Base-by-base conservation (phyloP, 306 rosid species). In the Geum urbanum region DNA sequence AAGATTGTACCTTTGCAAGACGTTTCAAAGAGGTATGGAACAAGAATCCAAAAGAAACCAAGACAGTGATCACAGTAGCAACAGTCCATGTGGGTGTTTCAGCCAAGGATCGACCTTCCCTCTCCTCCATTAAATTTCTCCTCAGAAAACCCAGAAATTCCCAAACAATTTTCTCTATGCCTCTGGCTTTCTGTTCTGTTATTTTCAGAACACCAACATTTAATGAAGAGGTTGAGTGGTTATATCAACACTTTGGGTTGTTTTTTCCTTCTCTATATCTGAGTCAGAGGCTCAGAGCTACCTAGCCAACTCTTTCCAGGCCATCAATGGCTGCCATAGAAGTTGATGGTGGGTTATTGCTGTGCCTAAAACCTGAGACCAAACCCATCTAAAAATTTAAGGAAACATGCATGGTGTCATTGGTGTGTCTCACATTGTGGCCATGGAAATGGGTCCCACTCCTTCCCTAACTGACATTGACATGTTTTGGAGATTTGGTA, bases 31-130 rank as follows among this genome's bases (percentile, higher is more conserved):
- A 79, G 81, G 67, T 63, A 5, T 94, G 79, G 47, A 76, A 78
- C 63, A 85, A 75, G 78, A 94, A 86, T 57, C 96, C 88, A 73
- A 83, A 45, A 69, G 79, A 37, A 66, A 94, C 90, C 82, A 94
- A 71, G 37, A 81, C 71, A 77, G 86, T 71, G 75, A 88, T 76
- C 1, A 94, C 98, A 63, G 89, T 82, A 58, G 98, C 91, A 35
- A 94, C 89, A 19, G 97, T 88, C 91, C 96, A 94, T 41, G 94
- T 81, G 20, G 98, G 97, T 78, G 94, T 88, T 64, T 85, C 88
- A 16, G 74, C 68, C 85, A 90, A 84, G 69, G 97, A 88, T 79
- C 94, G 79, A 66, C 87, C 95, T 48, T 85, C 83, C 18, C 73
- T 75, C 59, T 59, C 77, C 77, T 18, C 81, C 96, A 92, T 88